Percentiles rank a stretch among this genome's conserved stretches.
Evolutionary conservation across 83 land plant species (phyloP).

Genomic region (Diphasiastrum complanatum): DNA sequence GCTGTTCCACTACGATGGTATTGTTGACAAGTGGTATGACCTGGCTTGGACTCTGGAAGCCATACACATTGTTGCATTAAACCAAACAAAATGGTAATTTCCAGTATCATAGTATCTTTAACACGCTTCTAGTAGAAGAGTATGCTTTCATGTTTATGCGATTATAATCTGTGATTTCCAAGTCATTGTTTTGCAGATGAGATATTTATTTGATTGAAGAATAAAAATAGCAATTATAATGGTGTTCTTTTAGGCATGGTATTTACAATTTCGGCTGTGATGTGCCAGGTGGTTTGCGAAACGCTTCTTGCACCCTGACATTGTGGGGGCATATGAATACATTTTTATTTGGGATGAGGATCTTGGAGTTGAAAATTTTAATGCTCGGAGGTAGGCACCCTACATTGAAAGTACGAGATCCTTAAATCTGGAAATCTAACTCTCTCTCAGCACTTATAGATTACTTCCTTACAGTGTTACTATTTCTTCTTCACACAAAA

Average conservation of each 20-base stretch:
- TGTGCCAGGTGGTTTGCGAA: slow-evolving; percentile 82
- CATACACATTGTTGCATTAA: slow-evolving; percentile 68
- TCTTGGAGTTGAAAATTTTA: slow-evolving; percentile 67
- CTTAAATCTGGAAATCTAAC: too few species aligned
- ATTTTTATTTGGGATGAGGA: slow-evolving; percentile 87
- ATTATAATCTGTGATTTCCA: too few species aligned
- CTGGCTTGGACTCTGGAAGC: slow-evolving; percentile 60
- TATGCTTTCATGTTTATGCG: too few species aligned
- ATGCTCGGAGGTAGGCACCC: slow-evolving; percentile 41
- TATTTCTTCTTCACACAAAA: too few species aligned
- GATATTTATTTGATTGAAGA: too few species aligned
- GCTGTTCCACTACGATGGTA: slow-evolving; percentile 90
- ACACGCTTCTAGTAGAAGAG: too few species aligned
- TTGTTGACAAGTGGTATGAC: slow-evolving; percentile 79
- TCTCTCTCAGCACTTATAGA: too few species aligned
- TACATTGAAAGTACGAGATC: too few species aligned
- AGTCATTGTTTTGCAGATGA: too few species aligned
- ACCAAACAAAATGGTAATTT: slow-evolving; percentile 93
- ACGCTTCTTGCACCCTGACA: slow-evolving; percentile 79
- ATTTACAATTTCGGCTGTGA: not conserved
- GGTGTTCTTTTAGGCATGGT: too few species aligned
- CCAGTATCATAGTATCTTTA: not conserved
- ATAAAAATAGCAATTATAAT: too few species aligned
- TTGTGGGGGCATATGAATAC: slow-evolving; percentile 56
- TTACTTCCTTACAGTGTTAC: too few species aligned